A percentile compares a stretch with the other conserved stretches of the same genome.
Evolutionary conservation across 306 rosid species (phyloP).

Genomic region (Gynostemma pentaphyllum): DNA sequence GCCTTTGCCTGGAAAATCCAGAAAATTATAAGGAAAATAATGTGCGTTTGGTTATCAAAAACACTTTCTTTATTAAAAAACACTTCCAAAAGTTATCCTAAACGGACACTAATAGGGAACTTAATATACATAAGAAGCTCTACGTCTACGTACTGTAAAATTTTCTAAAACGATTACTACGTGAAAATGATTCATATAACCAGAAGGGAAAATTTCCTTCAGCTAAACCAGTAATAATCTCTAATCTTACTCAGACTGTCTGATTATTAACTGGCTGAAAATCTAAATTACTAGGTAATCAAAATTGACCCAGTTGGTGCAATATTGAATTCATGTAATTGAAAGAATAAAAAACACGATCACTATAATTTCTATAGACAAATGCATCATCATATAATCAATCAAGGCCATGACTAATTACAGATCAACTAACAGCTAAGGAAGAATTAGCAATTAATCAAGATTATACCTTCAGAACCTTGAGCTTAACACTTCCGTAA

Average conservation of each 20-base stretch:
- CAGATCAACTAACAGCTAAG: background rate
- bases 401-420: background rate
- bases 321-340: background rate
- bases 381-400: background rate
- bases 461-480: constrained; percentile 23
- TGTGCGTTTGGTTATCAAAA: background rate
- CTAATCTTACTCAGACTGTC: too few relatives aligned
- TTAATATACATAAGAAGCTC: background rate
- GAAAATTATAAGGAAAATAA: background rate
- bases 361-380: background rate
- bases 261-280: background rate
- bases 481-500: constrained; percentile 35
- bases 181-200: background rate
- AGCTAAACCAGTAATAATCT: too few relatives aligned
- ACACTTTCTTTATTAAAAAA: too few relatives aligned
- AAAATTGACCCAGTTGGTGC: too few relatives aligned
- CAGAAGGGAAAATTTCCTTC: background rate
- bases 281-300: background rate
- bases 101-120: too few relatives aligned
- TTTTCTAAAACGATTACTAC: background rate
- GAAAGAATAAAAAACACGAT: background rate
- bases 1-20: constrained; percentile 29
- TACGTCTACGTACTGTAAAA: background rate
- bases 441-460: background rate
- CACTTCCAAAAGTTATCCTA: too few relatives aligned